Base-by-base conservation (phyloP, 179 eudicot genomes). In the Beta lomatogona region DNA sequence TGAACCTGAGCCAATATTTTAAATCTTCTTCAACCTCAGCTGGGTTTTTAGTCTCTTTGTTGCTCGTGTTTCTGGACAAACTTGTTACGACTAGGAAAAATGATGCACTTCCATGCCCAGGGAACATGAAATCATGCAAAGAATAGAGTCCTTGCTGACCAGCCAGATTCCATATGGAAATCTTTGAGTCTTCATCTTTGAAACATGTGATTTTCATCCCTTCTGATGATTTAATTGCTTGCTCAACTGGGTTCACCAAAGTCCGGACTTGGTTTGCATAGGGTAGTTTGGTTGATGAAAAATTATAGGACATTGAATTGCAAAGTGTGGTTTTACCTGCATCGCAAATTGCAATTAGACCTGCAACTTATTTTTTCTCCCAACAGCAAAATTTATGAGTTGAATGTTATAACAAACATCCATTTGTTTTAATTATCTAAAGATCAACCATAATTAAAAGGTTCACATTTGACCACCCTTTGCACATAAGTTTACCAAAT, bases 41-140 rank as follows among this genome's bases (percentile, higher is more conserved):
- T 11, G 93, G 87, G 73, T 77, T 71, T 84, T 95, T 95, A 21
- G 86, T 90, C 81, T 95, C 97, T 88, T 88, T 87, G 82, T 95
- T 95, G 86, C 64, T 88, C 55, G 94, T 89, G 73, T 89, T 92
- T 77, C 88, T 80, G 71, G 85, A 90, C 82, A 94, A 80, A 84
- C 96, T 94, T 65, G 87, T 79, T 73, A 90, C 45, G 77, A 94
- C 84, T 69, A 96, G 77, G 86, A 96, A 96, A 80, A 88, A 71
- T 3, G 96, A 92, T 8, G 99, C 93, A 75, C 98, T 92, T 41
- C 97, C 98, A 73, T 92, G 94, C 48, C 99, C 99, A 0, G 99
- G 99, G 78, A 96, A 96, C 99, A 96, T 94, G 77, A 94, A 88
- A 80, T 94, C 97, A 14, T 94, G 97, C 83, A 94, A 84, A 71